Conservation (phyloP, 75 land plant species). For the Azolla pinnata region DNA sequence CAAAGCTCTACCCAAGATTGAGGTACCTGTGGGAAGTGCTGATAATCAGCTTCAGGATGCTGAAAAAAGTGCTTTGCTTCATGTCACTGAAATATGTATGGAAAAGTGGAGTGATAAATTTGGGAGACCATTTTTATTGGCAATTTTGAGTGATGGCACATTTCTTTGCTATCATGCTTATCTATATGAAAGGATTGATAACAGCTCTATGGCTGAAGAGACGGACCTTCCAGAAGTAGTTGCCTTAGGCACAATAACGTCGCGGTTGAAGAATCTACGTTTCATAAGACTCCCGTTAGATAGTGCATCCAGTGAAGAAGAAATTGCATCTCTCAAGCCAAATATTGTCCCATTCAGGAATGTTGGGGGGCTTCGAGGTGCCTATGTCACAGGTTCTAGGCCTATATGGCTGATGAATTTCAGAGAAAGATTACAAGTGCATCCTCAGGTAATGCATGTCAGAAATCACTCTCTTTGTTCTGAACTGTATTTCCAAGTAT, state of each 20-base stretch:
- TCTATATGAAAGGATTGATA: constrained; percentile 60
- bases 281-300: constrained; percentile 60
- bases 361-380: constrained; percentile 80
- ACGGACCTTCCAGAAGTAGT: constrained; percentile 11
- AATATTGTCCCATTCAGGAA: constrained; percentile 60
- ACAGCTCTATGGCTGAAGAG: constrained; percentile 31
- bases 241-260: constrained; percentile 23
- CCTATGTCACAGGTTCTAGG: constrained; percentile 71
- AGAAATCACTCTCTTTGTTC: too few relatives aligned
- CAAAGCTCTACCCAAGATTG: background rate
- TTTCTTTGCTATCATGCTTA: constrained; percentile 88
- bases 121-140: constrained; percentile 79
- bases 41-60: constrained; percentile 7
- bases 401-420: constrained; percentile 93
- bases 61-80: constrained; percentile 17
- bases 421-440: constrained; percentile 77
- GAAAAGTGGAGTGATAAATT: constrained; percentile 78
- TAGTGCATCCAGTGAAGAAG: constrained; percentile 49
- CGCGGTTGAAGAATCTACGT: constrained; percentile 76
- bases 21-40: constrained; percentile 4
- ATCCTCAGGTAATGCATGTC: constrained; percentile 73
- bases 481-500: too few relatives aligned
- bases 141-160: constrained; percentile 78
- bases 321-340: constrained; percentile 13
- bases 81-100: constrained; percentile 73